Base-by-base conservation (phyloP, 495 filamentous ascomycete genomes). In the Hypomontagnella monticulosa region DNA sequence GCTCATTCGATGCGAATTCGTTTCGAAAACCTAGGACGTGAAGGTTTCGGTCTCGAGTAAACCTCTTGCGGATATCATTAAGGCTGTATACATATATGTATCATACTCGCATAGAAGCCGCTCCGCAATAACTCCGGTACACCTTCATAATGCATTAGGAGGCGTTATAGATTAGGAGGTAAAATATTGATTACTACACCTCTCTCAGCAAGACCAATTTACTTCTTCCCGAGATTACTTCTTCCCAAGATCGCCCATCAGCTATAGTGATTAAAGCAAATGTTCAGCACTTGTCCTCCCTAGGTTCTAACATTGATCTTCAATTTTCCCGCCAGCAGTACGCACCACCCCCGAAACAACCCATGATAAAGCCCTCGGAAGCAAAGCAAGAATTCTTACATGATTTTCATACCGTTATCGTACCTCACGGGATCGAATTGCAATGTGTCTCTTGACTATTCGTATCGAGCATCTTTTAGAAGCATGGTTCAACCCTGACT, bases 61-160 rank as follows among this genome's bases (percentile, higher is more conserved):
- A 38, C 18, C 11, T 20, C 16, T 27, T 38, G 19, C 57, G 41
- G 34, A 55, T 37, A 30, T 27, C 18, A 34, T 33, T 23, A 59
- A 23, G 20, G 40, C 40, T 63, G 53, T 63, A 53, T 40, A 60
- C 56, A 59, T 54, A 52, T 40, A 12, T 69, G 60, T 69, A 69
- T 50, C 44, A 46, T 69, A 69, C 59, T 56, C 16, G 32, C 44
- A 57, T 41, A 19, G 54, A 44, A 27, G 23, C 56, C 37, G 20
- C 18, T 5, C 4, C 37, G 19, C 38, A 3, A 56, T 47, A 2
- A 37, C 30, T 12, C 30, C 20, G 2, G n/a, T 18, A 55, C 6
- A 41, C 20, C 19, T 57, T 61, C 43, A 34, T 46, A 20, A 20
- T 42, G n/a, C 34, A 53, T 37, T 48, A 56, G 60, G 19, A 16